Evolutionary conservation across 768 basidiomycete genomes (phyloP).

Genomic region (Jaapia argillacea): DNA sequence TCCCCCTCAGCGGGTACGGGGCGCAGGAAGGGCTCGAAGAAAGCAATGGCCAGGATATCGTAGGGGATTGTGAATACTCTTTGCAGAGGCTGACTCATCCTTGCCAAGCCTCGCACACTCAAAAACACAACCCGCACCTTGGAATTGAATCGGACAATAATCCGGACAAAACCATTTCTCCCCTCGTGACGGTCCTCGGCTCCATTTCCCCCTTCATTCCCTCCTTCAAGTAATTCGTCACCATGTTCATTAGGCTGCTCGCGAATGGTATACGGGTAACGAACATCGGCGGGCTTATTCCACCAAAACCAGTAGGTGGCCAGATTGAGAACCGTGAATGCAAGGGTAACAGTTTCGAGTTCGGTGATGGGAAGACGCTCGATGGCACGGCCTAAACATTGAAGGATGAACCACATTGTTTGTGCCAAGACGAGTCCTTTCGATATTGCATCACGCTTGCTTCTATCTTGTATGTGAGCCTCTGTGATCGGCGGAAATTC

Average conservation of each 20-base stretch:
- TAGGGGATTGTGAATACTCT: not conserved
- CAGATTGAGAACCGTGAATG: conserved; percentile 13
- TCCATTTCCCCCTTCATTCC: not conserved
- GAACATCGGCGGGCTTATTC: conserved; percentile 24
- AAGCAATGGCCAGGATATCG: not conserved
- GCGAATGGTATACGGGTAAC: conserved; percentile 1
- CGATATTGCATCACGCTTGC: not conserved
- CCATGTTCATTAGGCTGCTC: not conserved
- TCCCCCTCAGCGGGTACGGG: not conserved
- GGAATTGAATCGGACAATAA: not conserved
- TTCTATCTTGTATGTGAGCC: not conserved
- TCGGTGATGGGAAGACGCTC: conserved; percentile 8
- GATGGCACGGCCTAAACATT: conserved; percentile 15
- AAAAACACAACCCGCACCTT: not conserved
- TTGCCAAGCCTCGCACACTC: not conserved
- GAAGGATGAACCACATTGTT: conserved; percentile 20
- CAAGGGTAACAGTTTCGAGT: conserved; percentile 11
- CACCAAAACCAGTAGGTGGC: conserved; percentile 24
- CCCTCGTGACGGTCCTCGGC: not conserved
- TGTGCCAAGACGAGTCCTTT: not conserved
- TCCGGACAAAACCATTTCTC: not conserved
- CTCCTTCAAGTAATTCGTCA: not conserved
- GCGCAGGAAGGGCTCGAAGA: too few relatives aligned
- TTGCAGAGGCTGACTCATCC: not conserved
- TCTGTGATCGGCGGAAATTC: not conserved